These are phyloP conservation scores for Penicillium griseofulvum DNA, from an alignment of 2,329 filamentous ascomycete genomes.

Conservation along the genomic window DNA sequence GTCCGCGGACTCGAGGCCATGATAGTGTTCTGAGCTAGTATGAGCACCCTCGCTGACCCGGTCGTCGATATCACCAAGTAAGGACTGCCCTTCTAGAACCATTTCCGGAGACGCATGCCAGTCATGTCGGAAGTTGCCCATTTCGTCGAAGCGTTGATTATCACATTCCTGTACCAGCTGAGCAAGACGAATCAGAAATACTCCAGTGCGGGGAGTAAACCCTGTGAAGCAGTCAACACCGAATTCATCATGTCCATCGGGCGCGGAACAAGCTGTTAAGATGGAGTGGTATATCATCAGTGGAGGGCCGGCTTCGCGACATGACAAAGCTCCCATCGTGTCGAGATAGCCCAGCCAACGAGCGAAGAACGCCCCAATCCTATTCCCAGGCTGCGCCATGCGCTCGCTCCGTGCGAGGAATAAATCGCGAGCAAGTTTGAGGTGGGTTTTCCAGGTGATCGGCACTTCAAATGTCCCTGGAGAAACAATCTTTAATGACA, in stretches of 20 bases:
- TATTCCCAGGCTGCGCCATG: constrained; percentile 53
- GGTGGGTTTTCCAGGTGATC: constrained; percentile 76
- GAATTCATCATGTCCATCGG: constrained; percentile 59
- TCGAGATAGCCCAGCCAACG: constrained; percentile 85
- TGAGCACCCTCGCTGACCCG: constrained; percentile 50
- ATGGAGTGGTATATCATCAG: constrained; percentile 51
- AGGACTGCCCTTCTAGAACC: constrained; percentile 55
- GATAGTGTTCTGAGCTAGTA: constrained; percentile 41
- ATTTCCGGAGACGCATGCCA: constrained; percentile 61
- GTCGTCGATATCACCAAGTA: constrained; percentile 61
- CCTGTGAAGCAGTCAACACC: constrained; percentile 79
- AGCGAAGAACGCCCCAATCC: constrained; percentile 68
- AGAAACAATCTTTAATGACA: constrained; percentile 78
- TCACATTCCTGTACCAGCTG: constrained; percentile 69
- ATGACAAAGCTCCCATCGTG: constrained; percentile 69
- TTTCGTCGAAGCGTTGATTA: constrained; percentile 59
- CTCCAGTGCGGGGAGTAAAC: constrained; percentile 70
- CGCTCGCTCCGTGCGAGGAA: constrained; percentile 66
- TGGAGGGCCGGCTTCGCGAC: constrained; percentile 55
- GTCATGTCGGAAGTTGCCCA: constrained; percentile 49
- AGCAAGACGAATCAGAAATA: constrained; percentile 69
- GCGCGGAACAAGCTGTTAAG: constrained; percentile 48
- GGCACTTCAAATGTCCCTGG: constrained; percentile 77
- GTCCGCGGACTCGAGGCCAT: constrained; percentile 43
- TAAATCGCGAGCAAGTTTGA: constrained; percentile 71